Evolutionary conservation across 176 grass and related monocot species (phyloP).

Genomic region (Bothriochloa decipiens): DNA sequence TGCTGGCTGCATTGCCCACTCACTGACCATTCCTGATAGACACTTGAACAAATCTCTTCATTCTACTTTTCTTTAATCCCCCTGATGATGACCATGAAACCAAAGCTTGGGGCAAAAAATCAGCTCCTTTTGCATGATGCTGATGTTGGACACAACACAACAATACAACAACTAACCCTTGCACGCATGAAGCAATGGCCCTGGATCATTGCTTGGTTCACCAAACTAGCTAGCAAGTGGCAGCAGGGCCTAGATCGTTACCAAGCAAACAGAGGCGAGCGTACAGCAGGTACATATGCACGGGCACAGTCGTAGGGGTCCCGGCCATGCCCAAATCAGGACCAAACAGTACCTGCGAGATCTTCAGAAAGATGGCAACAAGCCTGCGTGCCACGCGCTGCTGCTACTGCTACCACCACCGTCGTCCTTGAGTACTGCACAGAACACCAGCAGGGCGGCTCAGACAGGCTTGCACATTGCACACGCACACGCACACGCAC

Average conservation of each 20-base stretch:
- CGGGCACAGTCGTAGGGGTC: not conserved
- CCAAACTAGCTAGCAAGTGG: conserved; percentile 8
- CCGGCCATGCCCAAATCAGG: conserved; percentile 32
- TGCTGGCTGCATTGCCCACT: not conserved
- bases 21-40: not conserved
- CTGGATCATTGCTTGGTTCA: conserved; percentile 6
- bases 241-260: not conserved
- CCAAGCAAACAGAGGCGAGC: conserved; percentile 7
- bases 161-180: not conserved
- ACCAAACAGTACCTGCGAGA: conserved; percentile 17
- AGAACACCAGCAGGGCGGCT: not conserved
- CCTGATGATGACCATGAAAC: not conserved
- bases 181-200: conserved; percentile 8
- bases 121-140: not conserved
- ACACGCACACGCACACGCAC: no score
- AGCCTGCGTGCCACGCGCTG: not conserved
- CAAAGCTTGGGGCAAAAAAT: not conserved
- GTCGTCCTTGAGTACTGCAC: not conserved
- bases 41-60: not conserved
- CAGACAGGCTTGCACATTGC: not conserved
- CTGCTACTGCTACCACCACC: not conserved
- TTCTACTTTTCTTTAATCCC: not conserved
- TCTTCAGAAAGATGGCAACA: conserved; percentile 29
- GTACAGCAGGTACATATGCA: conserved; percentile 6
- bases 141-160: not conserved